A percentile compares a stretch with the other conserved stretches of the same genome.
phyloP scores from a whole-genome alignment of 2,329 filamentous ascomycete genomes.

The Kalaharituber pfeilii region DNA sequence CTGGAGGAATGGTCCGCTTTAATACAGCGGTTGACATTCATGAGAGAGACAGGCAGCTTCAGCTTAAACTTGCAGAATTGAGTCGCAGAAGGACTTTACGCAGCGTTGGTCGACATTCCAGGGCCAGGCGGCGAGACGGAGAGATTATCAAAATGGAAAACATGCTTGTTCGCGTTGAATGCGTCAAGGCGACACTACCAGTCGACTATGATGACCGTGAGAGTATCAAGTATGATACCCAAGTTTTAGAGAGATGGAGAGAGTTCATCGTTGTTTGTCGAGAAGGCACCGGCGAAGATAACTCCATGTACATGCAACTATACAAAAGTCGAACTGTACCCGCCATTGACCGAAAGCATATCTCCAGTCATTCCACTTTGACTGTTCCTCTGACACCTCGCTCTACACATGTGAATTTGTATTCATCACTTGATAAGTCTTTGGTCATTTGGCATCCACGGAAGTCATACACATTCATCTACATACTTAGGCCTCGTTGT shows the following conservation, averaged over 20 bases:
- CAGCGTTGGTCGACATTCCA: constrained; percentile 10
- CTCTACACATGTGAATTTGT: constrained; percentile 42
- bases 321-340: constrained; percentile 44
- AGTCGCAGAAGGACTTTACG: constrained; percentile 25
- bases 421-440: constrained; percentile 49
- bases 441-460: constrained; percentile 44
- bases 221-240: constrained; percentile 41
- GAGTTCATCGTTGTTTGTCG: constrained; percentile 47
- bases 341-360: constrained; percentile 37
- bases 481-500: constrained; percentile 44
- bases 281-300: constrained; percentile 37
- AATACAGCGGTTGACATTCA: constrained; percentile 31
- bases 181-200: constrained; percentile 36
- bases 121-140: constrained; percentile 32
- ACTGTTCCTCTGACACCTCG: constrained; percentile 40
- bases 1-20: constrained; percentile 29
- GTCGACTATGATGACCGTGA: constrained; percentile 47
- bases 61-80: constrained; percentile 25
- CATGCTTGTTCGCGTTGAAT: constrained; percentile 48
- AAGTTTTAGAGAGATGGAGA: constrained; percentile 45
- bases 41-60: constrained; percentile 28
- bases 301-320: constrained; percentile 40
- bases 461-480: constrained; percentile 39
- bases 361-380: constrained; percentile 35
- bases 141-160: constrained; percentile 50